Evolutionary conservation across 1,139 yeast species (phyloP).

Genomic region (Scheffersomyces segobiensis): DNA sequence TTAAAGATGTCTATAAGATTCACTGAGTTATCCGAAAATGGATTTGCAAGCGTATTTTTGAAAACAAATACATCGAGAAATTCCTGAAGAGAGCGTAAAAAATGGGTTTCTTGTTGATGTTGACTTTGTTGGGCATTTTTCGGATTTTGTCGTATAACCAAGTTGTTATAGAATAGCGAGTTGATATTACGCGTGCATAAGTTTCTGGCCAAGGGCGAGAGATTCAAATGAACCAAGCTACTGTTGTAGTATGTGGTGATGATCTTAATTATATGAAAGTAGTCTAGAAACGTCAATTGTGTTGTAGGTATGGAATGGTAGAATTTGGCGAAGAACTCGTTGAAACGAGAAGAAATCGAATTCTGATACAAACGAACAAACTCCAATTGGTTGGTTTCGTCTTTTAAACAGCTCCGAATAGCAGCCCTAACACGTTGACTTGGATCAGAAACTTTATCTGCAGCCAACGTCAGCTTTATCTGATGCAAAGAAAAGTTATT

Average conservation of each 20-base stretch:
- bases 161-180: constrained; percentile 22
- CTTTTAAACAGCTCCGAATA: constrained; percentile 39
- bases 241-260: constrained; percentile 18
- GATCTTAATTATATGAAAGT: constrained; percentile 10
- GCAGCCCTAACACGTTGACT: constrained; percentile 40
- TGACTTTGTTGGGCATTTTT: background rate
- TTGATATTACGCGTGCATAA: constrained; percentile 28
- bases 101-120: constrained; percentile 1
- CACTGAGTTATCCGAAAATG: constrained; percentile 1
- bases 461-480: constrained; percentile 1
- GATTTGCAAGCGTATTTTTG: background rate
- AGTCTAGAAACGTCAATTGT: constrained; percentile 8
- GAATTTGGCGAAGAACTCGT: constrained; percentile 7
- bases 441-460: constrained; percentile 22
- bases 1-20: constrained; percentile 13
- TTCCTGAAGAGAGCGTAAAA: constrained; percentile 5
- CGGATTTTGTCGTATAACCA: constrained; percentile 7
- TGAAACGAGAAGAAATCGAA: constrained; percentile 22
- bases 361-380: constrained; percentile 38
- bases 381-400: constrained; percentile 32
- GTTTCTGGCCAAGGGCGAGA: constrained; percentile 18
- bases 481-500: background rate
- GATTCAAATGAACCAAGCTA: constrained; percentile 19
- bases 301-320: constrained; percentile 1
- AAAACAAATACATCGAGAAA: constrained; percentile 9